Conservation (phyloP, 2,329 filamentous ascomycete species). For the Ophiostoma montium region DNA sequence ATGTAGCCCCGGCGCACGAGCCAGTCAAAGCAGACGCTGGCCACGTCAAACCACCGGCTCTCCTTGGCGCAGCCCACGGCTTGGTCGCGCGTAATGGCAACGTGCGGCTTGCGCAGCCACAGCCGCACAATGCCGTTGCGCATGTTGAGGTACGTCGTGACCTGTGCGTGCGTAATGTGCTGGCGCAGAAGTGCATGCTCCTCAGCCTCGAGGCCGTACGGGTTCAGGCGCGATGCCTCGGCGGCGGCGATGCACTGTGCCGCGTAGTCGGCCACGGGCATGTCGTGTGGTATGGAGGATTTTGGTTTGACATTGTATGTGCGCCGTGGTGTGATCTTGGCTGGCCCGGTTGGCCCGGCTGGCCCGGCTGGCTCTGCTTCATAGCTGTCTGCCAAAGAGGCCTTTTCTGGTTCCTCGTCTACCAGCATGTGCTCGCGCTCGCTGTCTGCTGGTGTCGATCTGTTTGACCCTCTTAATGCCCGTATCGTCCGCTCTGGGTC, state of each 20-base stretch:
- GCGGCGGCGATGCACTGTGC: conserved; percentile 81
- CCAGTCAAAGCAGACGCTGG: conserved; percentile 85
- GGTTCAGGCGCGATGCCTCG: conserved; percentile 76
- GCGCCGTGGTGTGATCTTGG: background rate
- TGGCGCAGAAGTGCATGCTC: conserved; percentile 71
- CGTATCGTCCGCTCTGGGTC: background rate
- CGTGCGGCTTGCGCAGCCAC: conserved; percentile 77
- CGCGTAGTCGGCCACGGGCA: conserved; percentile 69
- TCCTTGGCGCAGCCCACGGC: conserved; percentile 85
- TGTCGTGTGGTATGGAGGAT: conserved; percentile 66
- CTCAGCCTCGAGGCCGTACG: conserved; percentile 71
- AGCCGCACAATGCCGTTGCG: conserved; percentile 84
- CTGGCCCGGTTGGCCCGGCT: no score
- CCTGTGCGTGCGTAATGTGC: conserved; percentile 74
- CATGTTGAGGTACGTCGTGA: conserved; percentile 92
- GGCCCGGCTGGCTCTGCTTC: no score
- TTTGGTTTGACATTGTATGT: conserved; percentile 50
- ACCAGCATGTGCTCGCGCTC: no score
- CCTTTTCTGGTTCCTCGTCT: no score
- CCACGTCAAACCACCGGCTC: conserved; percentile 74
- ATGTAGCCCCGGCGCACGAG: conserved; percentile 83
- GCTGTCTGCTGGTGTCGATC: no score
- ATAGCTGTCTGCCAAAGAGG: no score
- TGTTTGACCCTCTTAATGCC: no score
- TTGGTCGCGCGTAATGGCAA: conserved; percentile 68